Conservation (phyloP, 306 rosid genomes). For the Casuarina glauca region DNA sequence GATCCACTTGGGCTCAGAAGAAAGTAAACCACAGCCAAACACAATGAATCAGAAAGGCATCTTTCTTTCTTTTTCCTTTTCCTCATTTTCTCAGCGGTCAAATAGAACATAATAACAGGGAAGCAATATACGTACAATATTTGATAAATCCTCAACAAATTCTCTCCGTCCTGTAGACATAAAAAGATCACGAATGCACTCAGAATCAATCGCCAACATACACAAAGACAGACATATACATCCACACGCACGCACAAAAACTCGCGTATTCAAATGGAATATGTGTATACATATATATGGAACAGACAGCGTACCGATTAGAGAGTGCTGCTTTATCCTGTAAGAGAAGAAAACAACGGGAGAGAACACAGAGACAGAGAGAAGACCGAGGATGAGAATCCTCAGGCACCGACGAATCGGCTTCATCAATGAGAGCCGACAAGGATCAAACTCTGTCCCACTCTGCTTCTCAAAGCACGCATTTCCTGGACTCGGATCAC, state of each 20-base stretch:
- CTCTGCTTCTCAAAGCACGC: constrained; percentile 36
- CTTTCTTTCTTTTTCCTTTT: constrained; percentile 3
- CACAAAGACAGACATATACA: not conserved
- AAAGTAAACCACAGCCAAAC: constrained; percentile 5
- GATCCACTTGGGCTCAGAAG: constrained; percentile 4
- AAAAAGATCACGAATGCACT: constrained; percentile 24
- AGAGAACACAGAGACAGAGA: constrained; percentile 75
- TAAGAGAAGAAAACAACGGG: constrained; percentile 70
- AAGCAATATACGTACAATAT: constrained; percentile 62
- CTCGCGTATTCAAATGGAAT: too few relatives aligned
- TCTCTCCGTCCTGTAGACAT: constrained; percentile 61
- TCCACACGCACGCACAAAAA: not conserved
- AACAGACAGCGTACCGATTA: constrained; percentile 41
- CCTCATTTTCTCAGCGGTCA: constrained; percentile 23
- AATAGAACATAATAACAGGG: constrained; percentile 22
- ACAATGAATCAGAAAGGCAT: constrained; percentile 5
- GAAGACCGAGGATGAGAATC: constrained; percentile 83
- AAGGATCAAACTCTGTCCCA: constrained; percentile 21
- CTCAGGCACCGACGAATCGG: constrained; percentile 77
- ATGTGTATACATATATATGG: not conserved
- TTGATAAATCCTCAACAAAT: constrained; percentile 66
- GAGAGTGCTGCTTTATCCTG: constrained; percentile 45
- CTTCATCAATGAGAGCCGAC: constrained; percentile 57
- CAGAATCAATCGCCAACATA: constrained; percentile 12
- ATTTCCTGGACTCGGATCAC: constrained; percentile 56